Conservation (phyloP, 176 grass and related monocot genomes). For the Triticum aestivum region DNA sequence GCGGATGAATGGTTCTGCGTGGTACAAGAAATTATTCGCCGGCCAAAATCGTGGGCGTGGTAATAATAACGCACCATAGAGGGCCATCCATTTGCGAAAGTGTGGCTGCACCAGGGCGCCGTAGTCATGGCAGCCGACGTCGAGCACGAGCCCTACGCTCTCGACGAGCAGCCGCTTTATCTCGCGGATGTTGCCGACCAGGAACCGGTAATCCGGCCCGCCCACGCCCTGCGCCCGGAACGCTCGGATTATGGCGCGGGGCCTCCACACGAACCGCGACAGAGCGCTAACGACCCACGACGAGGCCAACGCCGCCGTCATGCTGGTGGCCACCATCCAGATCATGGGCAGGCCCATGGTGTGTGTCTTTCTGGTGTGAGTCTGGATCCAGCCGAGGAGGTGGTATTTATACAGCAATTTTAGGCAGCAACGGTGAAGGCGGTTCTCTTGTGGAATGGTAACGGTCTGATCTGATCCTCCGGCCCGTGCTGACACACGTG, state of each 20-base stretch:
- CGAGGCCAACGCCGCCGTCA: background rate
- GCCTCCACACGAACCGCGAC: constrained; percentile 30
- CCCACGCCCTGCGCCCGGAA: constrained; percentile 36
- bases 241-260: background rate
- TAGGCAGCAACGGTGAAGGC: no score
- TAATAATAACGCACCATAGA: constrained; percentile 19
- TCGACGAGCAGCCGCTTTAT: constrained; percentile 28
- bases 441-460: no score
- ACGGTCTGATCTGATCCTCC: no score
- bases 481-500: no score
- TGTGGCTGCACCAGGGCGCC: constrained; percentile 36
- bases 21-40: no score
- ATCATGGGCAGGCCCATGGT: background rate
- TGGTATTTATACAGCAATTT: no score
- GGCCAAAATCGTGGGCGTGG: no score
- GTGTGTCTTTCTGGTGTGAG: no score
- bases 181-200: constrained; percentile 31
- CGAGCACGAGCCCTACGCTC: background rate
- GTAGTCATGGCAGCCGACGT: constrained; percentile 37
- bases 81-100: constrained; percentile 33
- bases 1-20: no score
- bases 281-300: background rate
- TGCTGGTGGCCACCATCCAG: background rate
- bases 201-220: constrained; percentile 33
- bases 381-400: no score